Evolutionary conservation across 1,139 yeast genomes (phyloP).

Genomic region (Yamadazyma dushanensis): DNA sequence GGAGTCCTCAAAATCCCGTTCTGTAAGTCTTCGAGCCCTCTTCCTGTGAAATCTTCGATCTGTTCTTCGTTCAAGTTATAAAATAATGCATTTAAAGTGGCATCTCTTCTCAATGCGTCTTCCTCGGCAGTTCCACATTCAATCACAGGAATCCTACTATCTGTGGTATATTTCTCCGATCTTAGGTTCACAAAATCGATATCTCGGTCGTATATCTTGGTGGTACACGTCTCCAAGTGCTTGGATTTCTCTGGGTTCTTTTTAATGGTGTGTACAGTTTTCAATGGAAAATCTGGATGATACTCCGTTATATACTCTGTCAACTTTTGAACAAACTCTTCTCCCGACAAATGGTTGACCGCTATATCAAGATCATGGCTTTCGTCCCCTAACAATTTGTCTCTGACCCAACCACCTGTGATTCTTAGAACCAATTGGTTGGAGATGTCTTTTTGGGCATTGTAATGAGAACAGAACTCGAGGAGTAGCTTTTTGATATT

Average conservation of each 20-base stretch:
- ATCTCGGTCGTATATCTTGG: constrained; percentile 75
- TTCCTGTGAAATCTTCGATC: constrained; percentile 82
- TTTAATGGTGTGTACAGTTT: constrained; percentile 75
- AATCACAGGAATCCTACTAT: constrained; percentile 77
- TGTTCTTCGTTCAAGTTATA: constrained; percentile 67
- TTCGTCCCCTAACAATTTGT: constrained; percentile 75
- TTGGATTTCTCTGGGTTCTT: constrained; percentile 94
- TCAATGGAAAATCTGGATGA: constrained; percentile 45
- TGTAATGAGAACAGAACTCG: constrained; percentile 41
- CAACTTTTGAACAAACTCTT: constrained; percentile 73
- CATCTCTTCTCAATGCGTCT: constrained; percentile 92
- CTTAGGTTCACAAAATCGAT: constrained; percentile 91
- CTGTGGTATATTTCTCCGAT: constrained; percentile 78
- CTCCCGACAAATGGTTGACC: constrained; percentile 79
- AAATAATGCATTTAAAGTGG: constrained; percentile 88
- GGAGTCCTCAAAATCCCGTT: constrained; percentile 84
- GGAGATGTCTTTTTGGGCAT: constrained; percentile 17
- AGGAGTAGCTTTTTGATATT: constrained; percentile 48
- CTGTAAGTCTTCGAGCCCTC: constrained; percentile 70
- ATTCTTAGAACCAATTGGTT: constrained; percentile 58
- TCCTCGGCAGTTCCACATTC: constrained; percentile 87
- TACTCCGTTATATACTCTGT: constrained; percentile 50
- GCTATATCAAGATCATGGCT: constrained; percentile 93
- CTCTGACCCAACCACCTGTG: constrained; percentile 99
- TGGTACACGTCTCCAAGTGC: constrained; percentile 95